phyloP scores from a whole-genome alignment of 805 yeast species.

The Zygosaccharomyces lentus region DNA sequence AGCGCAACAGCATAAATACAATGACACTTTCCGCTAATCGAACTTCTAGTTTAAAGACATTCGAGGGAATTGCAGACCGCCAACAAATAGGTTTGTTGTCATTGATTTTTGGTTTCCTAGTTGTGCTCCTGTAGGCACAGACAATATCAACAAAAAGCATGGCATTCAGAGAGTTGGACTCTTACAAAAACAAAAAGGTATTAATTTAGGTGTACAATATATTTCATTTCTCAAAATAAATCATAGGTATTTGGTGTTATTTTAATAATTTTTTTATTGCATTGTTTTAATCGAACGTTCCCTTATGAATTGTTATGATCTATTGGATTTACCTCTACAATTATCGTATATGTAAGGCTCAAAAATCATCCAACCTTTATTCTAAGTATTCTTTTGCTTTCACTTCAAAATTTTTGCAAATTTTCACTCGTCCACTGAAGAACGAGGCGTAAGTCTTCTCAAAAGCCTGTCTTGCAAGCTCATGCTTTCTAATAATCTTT shows the following conservation, averaged over 20 bases:
- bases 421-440: constrained; percentile 22
- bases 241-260: constrained; percentile 3
- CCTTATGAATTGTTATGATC: no score
- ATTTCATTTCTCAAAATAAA: background rate
- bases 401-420: no score
- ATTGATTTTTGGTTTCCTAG: background rate
- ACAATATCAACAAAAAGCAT: background rate
- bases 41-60: constrained; percentile 1
- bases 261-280: constrained; percentile 4
- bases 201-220: background rate
- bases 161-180: background rate
- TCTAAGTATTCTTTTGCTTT: background rate
- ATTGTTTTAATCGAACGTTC: background rate
- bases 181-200: background rate
- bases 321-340: no score
- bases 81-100: background rate
- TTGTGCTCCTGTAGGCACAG: background rate
- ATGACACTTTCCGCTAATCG: background rate
- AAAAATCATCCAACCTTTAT: background rate
- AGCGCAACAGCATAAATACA: background rate
- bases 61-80: constrained; percentile 1
- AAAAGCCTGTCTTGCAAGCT: constrained; percentile 29
- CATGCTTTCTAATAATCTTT: constrained; percentile 37
- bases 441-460: constrained; percentile 31
- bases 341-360: background rate